These are phyloP conservation scores for Pyronema domesticum DNA, from an alignment of 495 filamentous ascomycete species.

Conservation along the genomic window DNA sequence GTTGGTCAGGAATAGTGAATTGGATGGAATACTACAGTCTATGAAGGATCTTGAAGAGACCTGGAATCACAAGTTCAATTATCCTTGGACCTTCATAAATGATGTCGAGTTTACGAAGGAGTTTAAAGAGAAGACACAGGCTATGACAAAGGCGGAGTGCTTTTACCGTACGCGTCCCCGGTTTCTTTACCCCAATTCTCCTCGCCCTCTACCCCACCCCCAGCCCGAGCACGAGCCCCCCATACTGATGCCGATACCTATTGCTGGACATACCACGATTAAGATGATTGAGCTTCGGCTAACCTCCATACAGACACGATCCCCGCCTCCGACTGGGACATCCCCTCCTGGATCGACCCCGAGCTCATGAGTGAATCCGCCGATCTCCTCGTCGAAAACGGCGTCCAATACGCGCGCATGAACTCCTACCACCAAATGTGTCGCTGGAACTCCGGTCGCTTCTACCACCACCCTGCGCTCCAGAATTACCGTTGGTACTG, in stretches of 20 bases:
- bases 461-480: constrained; percentile 90
- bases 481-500: constrained; percentile 78
- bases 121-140: constrained; percentile 66
- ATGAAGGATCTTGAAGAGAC: constrained; percentile 87
- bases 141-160: constrained; percentile 66
- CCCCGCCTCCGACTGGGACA: constrained; percentile 84
- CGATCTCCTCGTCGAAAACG: constrained; percentile 61
- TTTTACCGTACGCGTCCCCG: constrained; percentile 46
- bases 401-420: constrained; percentile 74
- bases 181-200: neutral
- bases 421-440: constrained; percentile 98
- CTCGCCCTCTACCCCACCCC: neutral
- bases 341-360: constrained; percentile 79
- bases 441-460: constrained; percentile 94
- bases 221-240: neutral
- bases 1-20: constrained; percentile 83
- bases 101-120: constrained; percentile 80
- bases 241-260: no score
- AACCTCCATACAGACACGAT: constrained; percentile 44
- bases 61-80: constrained; percentile 98
- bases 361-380: constrained; percentile 72
- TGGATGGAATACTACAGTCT: constrained; percentile 60
- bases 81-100: constrained; percentile 99
- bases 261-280: neutral
- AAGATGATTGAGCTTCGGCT: neutral